Percentiles rank a stretch among this genome's conserved stretches.
phyloP scores from a whole-genome alignment of 805 yeast species.

The Isabelozyma pseudorhagii region DNA sequence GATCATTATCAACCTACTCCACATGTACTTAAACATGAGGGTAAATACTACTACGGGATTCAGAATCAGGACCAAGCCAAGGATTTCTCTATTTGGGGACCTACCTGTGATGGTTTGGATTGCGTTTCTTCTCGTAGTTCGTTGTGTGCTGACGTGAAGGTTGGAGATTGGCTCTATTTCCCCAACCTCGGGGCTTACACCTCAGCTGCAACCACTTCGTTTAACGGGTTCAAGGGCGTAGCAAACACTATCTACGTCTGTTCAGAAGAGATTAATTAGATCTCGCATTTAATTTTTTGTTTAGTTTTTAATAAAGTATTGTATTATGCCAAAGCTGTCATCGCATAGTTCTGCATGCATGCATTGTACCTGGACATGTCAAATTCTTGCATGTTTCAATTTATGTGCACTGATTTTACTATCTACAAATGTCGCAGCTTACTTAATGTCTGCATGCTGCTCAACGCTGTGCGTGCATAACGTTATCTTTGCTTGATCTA shows the following conservation, averaged over 20 bases:
- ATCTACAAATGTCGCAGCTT: too few relatives aligned
- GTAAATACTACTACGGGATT: slow-evolving; percentile 37
- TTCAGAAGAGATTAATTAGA: slow-evolving; percentile 6
- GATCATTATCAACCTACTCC: slow-evolving; percentile 87
- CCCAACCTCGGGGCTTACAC: slow-evolving; percentile 88
- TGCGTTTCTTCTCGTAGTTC: slow-evolving; percentile 57
- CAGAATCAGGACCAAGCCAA: slow-evolving; percentile 19
- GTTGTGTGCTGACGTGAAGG: slow-evolving; percentile 58
- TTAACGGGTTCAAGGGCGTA: slow-evolving; percentile 78
- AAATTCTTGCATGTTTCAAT: not conserved
- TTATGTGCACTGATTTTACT: too few relatives aligned
- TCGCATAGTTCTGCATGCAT: not conserved
- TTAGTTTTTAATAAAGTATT: too few relatives aligned
- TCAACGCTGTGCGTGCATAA: too few relatives aligned
- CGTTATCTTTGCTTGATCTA: too few relatives aligned
- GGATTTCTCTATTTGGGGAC: slow-evolving; percentile 88
- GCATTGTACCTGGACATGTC: not conserved
- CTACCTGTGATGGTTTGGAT: slow-evolving; percentile 96
- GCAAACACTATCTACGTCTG: slow-evolving; percentile 61
- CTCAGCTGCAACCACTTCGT: slow-evolving; percentile 83
- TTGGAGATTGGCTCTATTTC: slow-evolving; percentile 94
- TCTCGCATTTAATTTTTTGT: not conserved
- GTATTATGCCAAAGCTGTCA: not conserved
- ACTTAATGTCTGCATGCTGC: too few relatives aligned
- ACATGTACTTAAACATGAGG: slow-evolving; percentile 56